These are phyloP conservation scores for Aspergillus novoparasiticus DNA, from an alignment of 2,329 filamentous ascomycete genomes.

Conservation along the genomic window DNA sequence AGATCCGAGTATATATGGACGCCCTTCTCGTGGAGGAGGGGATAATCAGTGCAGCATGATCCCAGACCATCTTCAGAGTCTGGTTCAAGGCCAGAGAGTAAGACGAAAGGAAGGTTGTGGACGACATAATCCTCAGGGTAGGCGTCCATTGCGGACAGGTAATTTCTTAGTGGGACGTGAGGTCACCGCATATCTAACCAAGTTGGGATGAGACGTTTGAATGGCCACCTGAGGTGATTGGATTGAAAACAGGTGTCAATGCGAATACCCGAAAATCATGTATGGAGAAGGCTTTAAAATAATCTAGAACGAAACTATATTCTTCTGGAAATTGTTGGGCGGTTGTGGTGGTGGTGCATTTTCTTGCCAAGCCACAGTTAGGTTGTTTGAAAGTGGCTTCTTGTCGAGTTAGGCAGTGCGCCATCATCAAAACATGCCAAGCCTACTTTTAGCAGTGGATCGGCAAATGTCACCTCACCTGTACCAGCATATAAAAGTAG, in stretches of 20 bases:
- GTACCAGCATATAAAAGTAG: not conserved
- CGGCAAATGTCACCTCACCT: not conserved
- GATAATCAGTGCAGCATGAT: slow-evolving; percentile 45
- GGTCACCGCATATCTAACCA: slow-evolving; percentile 38
- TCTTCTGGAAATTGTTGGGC: not conserved
- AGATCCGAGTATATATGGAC: slow-evolving; percentile 71
- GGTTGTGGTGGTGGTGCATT: not conserved
- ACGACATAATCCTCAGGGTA: slow-evolving; percentile 69
- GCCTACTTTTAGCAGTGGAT: not conserved
- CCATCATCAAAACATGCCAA: slow-evolving; percentile 13
- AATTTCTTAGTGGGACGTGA: slow-evolving; percentile 19
- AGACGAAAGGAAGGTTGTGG: slow-evolving; percentile 82
- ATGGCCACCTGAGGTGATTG: slow-evolving; percentile 7
- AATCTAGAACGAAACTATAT: not conserved
- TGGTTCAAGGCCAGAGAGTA: slow-evolving; percentile 73
- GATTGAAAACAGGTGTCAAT: not conserved
- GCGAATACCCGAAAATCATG: not conserved
- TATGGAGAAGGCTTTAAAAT: not conserved
- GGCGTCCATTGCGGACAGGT: slow-evolving; percentile 48
- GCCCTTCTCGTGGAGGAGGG: slow-evolving; percentile 58
- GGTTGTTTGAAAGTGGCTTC: not conserved
- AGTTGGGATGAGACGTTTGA: not conserved
- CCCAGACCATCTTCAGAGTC: slow-evolving; percentile 35
- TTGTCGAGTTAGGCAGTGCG: not conserved
- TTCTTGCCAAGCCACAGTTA: slow-evolving; percentile 16